Conservation (phyloP, 495 filamentous ascomycete genomes). For the Trichoderma erinaceum region DNA sequence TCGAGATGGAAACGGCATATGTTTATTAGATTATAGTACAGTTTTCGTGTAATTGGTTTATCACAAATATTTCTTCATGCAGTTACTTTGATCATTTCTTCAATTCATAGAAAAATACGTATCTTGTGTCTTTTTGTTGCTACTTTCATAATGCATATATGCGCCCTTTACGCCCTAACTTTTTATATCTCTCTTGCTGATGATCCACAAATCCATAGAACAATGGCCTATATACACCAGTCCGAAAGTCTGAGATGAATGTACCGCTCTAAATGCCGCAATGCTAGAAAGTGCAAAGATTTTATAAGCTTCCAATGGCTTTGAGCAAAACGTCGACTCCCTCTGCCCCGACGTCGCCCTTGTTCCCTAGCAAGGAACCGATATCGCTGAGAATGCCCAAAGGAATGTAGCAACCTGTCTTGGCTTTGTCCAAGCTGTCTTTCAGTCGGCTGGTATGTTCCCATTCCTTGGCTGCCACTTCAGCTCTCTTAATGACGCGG, state of each 20-base stretch:
- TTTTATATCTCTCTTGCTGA: not conserved
- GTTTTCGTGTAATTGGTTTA: not conserved
- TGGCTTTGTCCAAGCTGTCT: conserved; percentile 78
- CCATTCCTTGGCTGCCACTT: conserved; percentile 87
- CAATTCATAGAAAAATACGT: not conserved
- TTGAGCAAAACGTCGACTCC: conserved; percentile 65
- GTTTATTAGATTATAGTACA: not conserved
- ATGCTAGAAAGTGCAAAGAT: not conserved
- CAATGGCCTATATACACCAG: not conserved
- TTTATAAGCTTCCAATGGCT: conserved; percentile 68
- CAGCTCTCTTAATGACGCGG: conserved; percentile 78
- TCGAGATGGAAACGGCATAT: not conserved
- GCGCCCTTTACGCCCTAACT: not conserved
- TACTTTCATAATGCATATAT: not conserved
- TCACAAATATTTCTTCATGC: not conserved
- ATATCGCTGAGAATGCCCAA: conserved; percentile 91
- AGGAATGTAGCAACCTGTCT: conserved; percentile 69
- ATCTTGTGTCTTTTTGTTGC: not conserved
- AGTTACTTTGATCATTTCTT: not conserved
- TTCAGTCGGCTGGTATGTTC: conserved; percentile 87
- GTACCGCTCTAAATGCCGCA: not conserved
- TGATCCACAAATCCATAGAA: not conserved
- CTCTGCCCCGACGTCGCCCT: conserved; percentile 40
- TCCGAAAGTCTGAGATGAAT: not conserved
- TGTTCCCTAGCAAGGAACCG: conserved; percentile 64